Evolutionary conservation across 2,329 filamentous ascomycete species (phyloP), one percentile per base, ranked within the genome.

Genomic region (Trichophyton benhamiae): DNA sequence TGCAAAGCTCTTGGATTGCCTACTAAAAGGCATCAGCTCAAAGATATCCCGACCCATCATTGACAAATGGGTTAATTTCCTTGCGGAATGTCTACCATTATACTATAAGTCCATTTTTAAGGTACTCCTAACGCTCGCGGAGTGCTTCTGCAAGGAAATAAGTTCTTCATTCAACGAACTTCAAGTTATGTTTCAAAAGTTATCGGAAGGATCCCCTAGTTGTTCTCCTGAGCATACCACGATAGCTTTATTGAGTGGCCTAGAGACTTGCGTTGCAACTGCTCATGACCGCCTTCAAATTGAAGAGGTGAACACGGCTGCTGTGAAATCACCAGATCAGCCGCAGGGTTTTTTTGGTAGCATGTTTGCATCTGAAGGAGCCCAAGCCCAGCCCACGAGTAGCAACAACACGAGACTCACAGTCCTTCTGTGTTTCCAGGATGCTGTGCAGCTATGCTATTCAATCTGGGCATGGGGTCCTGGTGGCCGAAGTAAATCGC

Each of bases 351-450:
- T 96, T 71, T 95, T 97, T 69, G 91, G 91, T 52, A 95, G 89
- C 67, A 89, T 96, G 0, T 96, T 96, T 71, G 82, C 89, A 42
- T 83, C 87, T 0, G 91, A 96, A 63, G 79, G 83, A 0, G 85
- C 82, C 1, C 88, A 91, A 63, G 82, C 84, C n/a, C 85, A 91
- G 57, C 90, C 86, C 63, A 84, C 87, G 6, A 91, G 89, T n/a
- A 91, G 91, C 7, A 99, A 97, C 69, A 92, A 94, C 68, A 59
- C 41, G 7, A 84, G 92, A 53, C 80, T 99, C 22, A 97, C 94
- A 0, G 92, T 99, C 20, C 80, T 96, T 49, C 80, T 99, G n/a
- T 95, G 91, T 9, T 96, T 99, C 71, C 92, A 97, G 72, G 95
- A 99, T 72, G 90, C 91, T 0, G 89, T 97, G 62, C 85, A 90